Evolutionary conservation across 345 rosid species (phyloP).

Genomic region (Citrus medica): DNA sequence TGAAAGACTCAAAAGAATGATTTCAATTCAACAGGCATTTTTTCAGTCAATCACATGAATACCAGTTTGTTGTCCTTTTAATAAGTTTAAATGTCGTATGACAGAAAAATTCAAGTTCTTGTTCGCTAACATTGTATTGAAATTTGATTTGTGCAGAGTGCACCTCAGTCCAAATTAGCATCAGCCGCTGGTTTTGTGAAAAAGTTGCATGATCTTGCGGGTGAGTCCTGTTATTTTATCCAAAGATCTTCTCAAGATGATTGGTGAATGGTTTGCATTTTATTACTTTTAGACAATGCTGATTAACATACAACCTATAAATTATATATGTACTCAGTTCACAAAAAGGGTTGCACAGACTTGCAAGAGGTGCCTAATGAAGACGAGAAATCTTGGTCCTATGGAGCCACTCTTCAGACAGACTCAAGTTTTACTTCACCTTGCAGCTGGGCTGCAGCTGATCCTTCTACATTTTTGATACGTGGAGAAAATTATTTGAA

Average conservation of each 20-base stretch:
- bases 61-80: not conserved
- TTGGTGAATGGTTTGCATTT: not conserved
- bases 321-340: constrained; percentile 41
- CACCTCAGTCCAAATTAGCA: constrained; percentile 40
- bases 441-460: constrained; percentile 73
- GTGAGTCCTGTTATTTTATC: constrained; percentile 23
- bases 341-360: constrained; percentile 73
- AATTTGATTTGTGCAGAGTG: constrained; percentile 27
- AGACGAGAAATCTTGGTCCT: constrained; percentile 34
- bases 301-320: constrained; percentile 1
- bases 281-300: not conserved
- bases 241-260: constrained; percentile 2
- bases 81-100: not conserved
- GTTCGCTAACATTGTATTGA: constrained; percentile 8
- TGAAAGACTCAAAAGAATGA: not conserved
- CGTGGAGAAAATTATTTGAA: constrained; percentile 72
- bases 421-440: constrained; percentile 54
- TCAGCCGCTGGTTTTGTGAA: constrained; percentile 66
- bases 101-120: not conserved
- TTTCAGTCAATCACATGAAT: not conserved
- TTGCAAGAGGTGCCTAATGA: constrained; percentile 48
- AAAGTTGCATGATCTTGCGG: constrained; percentile 77
- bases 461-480: constrained; percentile 70
- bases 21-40: not conserved
- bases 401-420: constrained; percentile 70